Evolutionary conservation across 1,284 basidiomycete genomes (phyloP).

Genomic region (Boletus semigastroideus): DNA sequence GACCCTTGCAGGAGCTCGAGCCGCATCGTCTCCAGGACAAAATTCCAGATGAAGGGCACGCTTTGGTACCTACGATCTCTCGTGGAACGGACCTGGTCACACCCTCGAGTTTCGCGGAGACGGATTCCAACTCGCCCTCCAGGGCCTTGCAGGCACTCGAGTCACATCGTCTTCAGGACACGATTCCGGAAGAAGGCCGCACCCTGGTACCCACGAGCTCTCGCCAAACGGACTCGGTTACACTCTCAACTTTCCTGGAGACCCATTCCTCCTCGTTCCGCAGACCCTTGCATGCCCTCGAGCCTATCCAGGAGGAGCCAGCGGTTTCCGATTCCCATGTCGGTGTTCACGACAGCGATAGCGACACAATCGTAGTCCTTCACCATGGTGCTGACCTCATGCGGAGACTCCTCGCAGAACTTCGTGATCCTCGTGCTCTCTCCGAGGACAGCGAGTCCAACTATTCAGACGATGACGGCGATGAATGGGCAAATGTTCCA

Average conservation of each 20-base stretch:
- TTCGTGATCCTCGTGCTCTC: constrained; percentile 16
- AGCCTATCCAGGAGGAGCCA: not conserved
- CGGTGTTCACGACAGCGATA: not conserved
- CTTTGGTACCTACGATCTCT: too few relatives aligned
- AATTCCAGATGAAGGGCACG: too few relatives aligned
- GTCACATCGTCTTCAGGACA: too few relatives aligned
- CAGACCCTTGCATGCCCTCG: not conserved
- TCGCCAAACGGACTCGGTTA: not conserved
- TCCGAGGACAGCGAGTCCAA: constrained; percentile 11
- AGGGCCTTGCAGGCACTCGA: too few relatives aligned
- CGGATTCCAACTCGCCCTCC: too few relatives aligned
- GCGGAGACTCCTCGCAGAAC: constrained; percentile 17
- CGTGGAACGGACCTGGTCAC: too few relatives aligned
- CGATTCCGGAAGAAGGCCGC: not conserved
- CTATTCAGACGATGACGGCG: not conserved
- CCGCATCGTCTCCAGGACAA: too few relatives aligned
- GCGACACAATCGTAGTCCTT: not conserved
- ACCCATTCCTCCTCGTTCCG: not conserved
- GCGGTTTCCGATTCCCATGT: not conserved
- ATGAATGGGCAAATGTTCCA: not conserved
- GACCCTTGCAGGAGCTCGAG: not conserved
- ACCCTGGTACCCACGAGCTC: not conserved
- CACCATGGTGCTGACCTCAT: constrained; percentile 11
- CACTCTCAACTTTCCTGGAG: constrained; percentile 1
- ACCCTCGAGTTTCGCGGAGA: too few relatives aligned